Evolutionary conservation across 2,329 filamentous ascomycete species (phyloP), one percentile per base, ranked within the genome.

Genomic region (Camillea tinctor): DNA sequence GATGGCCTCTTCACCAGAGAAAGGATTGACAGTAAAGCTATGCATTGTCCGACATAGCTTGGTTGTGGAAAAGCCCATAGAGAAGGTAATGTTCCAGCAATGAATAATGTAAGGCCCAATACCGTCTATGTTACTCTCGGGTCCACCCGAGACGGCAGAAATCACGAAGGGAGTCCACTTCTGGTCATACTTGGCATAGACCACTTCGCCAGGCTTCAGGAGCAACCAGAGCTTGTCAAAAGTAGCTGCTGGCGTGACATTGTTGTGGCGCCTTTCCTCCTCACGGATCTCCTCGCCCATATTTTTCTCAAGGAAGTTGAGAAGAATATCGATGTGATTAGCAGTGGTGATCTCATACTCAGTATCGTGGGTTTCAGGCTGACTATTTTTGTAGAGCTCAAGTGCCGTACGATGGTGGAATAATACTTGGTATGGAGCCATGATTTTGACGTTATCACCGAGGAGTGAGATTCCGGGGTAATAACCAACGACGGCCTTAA

Each of bases 181-280:
- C 49, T 74, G 72, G 56, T 77, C 69, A 21, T 71, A 68, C 61
- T 78, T 76, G 55, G 73, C 67, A 57, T 81, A 83, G 36, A 81
- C 67, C 44, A 81, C 71, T 57, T 77, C 71, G 0, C 80, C 79
- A 0, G 80, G 80, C 68, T 77, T 79, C 30, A 80, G 72, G 5
- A 81, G 71, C 49, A 81, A 69, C 79, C 80, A 82, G 58, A 80
- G 76, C 62, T 75, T 73, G 3, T 79, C 75, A 52, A 76, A 82
- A 1, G 79, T 81, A 13, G 78, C 77, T 44, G 72, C 75, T 0
- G 79, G 79, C 0, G 67, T 69, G 23, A 66, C 65, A 51, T 74
- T 73, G 13, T 66, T 62, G 67, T 81, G 76, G 3, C 76, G 75
- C 5, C 69, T 71, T 60, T 77, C 70, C 61, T 83, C 80, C n/a